Base-by-base conservation (phyloP, 306 rosid species). In the Trichosanthes cucumerina region DNA sequence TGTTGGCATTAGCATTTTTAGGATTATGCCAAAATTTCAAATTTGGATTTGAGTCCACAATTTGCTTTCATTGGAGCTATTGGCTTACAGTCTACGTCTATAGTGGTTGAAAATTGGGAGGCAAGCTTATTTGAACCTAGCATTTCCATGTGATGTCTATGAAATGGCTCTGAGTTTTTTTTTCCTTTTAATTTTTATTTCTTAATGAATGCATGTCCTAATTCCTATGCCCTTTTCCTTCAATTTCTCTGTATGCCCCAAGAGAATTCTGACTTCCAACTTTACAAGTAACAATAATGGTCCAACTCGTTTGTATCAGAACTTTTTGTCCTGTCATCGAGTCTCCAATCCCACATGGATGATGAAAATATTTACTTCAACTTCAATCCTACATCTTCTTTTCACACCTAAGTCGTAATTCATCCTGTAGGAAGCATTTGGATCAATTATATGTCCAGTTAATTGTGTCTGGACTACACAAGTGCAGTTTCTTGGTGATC, bases 401-500 rank as follows among this genome's bases (percentile, higher is more conserved):
- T 44, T 41, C 28, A 11, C 26, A 43, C 7, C 54, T 47, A 46
- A 78, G 54, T 28, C 12, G n/a, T 28, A 43, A 62, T 33, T 78
- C 76, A 31, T 62, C 34, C 12, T 33, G 57, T 52, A 78, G 39
- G 75, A 63, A 59, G 62, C 76, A 64, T 47, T 78, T 78, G 81
- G 81, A 78, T 64, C 75, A 78, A 60, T n/a, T 78, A 47, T 53
- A 78, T 19, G 49, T 53, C 39, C 81, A 65, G 71, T 64, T 78
- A 64, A 39, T 64, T 13, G 81, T 78, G 60, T 78, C 75, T 49
- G 81, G 75, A 34, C 52, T 64, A 50, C 64, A 64, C 34, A 68
- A 28, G 75, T 62, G 71, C 16, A 9, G 81, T 63, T 78, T 64
- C 54, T 49, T 64, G 62, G 34, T 78, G 50, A 78, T 66, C 50